Conservation (phyloP, 2,329 filamentous ascomycete species). For the Lachnellula suecica region DNA sequence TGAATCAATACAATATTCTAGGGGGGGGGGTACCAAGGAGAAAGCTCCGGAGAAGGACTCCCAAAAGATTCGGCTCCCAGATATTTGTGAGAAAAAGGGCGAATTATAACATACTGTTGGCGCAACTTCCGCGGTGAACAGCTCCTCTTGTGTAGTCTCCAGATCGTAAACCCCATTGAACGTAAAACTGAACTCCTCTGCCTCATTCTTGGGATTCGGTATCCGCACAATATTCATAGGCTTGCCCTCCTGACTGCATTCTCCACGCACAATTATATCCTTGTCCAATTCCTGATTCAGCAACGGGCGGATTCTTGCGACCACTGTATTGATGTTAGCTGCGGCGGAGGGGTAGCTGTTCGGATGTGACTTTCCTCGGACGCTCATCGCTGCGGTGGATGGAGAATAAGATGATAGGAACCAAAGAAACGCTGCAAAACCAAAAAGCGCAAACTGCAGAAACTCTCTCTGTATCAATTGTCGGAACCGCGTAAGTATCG, state of each 20-base stretch:
- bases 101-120: too few species aligned
- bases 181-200: constrained; percentile 88
- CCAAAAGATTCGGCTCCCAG: too few species aligned
- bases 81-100: too few species aligned
- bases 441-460: constrained; percentile 5
- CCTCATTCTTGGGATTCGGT: constrained; percentile 89
- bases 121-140: constrained; percentile 91
- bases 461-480: constrained; percentile 16
- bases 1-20: too few species aligned
- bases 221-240: constrained; percentile 76
- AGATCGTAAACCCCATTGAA: constrained; percentile 93
- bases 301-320: constrained; percentile 86
- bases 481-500: too few species aligned
- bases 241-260: constrained; percentile 59
- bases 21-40: too few species aligned
- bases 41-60: too few species aligned
- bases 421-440: constrained; percentile 6
- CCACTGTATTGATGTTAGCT: constrained; percentile 67
- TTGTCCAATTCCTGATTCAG: constrained; percentile 82
- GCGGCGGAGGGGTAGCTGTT: constrained; percentile 34
- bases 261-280: constrained; percentile 78
- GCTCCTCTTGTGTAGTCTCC: constrained; percentile 74
- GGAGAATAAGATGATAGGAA: constrained; percentile 10
- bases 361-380: constrained; percentile 22
- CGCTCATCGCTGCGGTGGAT: constrained; percentile 22